Conservation (phyloP, 2,329 filamentous ascomycete genomes). For the Trichoderma atroviride region DNA sequence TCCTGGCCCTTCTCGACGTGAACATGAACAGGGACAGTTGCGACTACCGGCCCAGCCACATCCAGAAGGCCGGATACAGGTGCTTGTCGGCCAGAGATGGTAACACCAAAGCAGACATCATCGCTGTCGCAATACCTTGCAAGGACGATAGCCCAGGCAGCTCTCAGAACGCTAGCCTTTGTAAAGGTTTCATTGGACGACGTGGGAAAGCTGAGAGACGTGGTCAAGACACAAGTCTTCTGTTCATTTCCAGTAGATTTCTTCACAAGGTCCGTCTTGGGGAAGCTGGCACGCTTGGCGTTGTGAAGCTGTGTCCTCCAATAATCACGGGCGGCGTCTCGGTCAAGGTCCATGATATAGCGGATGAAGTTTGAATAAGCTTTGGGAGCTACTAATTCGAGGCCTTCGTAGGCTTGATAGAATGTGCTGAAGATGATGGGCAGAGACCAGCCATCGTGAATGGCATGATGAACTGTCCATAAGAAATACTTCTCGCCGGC, state of each 20-base stretch:
- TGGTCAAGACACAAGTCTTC: background rate
- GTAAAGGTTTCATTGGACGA: slow-evolving; percentile 21
- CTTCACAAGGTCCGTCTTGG: background rate
- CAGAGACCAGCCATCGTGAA: slow-evolving; percentile 33
- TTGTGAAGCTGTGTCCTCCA: slow-evolving; percentile 19
- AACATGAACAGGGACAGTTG: slow-evolving; percentile 36
- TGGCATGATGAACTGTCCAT: slow-evolving; percentile 32
- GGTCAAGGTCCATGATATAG: slow-evolving; percentile 21
- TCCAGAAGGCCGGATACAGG: slow-evolving; percentile 34
- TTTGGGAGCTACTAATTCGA: background rate
- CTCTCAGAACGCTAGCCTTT: slow-evolving; percentile 31
- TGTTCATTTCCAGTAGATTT: background rate
- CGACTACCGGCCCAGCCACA: slow-evolving; percentile 37
- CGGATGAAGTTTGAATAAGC: slow-evolving; percentile 28
- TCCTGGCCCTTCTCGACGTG: slow-evolving; percentile 14
- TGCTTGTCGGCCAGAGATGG: slow-evolving; percentile 36
- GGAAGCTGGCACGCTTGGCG: slow-evolving; percentile 24
- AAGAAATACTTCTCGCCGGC: slow-evolving; percentile 27
- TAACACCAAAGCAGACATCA: slow-evolving; percentile 36
- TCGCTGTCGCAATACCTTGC: slow-evolving; percentile 29
- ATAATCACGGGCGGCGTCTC: background rate
- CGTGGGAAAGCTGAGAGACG: slow-evolving; percentile 1
- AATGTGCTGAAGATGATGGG: slow-evolving; percentile 17
- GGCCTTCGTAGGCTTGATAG: slow-evolving; percentile 21
- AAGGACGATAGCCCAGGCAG: slow-evolving; percentile 35